phyloP scores from a whole-genome alignment of 2,329 filamentous ascomycete genomes.

The Penicillium glabrum region DNA sequence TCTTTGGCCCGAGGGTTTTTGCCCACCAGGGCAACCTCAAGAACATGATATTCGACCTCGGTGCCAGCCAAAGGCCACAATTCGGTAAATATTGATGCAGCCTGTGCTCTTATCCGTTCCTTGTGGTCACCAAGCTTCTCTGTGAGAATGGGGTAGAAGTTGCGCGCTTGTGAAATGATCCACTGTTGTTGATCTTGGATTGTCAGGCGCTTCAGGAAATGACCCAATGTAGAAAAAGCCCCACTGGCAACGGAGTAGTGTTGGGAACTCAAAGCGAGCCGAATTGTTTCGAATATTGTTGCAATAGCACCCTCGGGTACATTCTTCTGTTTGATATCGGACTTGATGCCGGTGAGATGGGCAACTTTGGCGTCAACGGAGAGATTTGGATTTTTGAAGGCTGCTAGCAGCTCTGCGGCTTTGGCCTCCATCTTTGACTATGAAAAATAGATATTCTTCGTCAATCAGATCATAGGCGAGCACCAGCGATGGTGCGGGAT shows the following conservation, averaged over 20 bases:
- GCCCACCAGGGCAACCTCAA: slow-evolving; percentile 73
- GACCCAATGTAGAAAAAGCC: slow-evolving; percentile 83
- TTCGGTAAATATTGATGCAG: slow-evolving; percentile 73
- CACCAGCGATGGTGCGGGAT: slow-evolving; percentile 1
- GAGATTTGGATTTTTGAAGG: slow-evolving; percentile 62
- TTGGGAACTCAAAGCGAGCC: slow-evolving; percentile 70
- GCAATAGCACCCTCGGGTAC: slow-evolving; percentile 72
- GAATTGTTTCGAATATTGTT: slow-evolving; percentile 78
- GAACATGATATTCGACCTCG: slow-evolving; percentile 78
- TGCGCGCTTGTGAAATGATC: slow-evolving; percentile 65
- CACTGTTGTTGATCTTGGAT: slow-evolving; percentile 79
- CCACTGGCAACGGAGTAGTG: slow-evolving; percentile 76
- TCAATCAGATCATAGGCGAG: slow-evolving; percentile 17
- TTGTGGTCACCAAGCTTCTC: slow-evolving; percentile 87
- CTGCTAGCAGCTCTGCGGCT: slow-evolving; percentile 53
- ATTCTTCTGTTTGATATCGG: slow-evolving; percentile 87
- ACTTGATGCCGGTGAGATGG: slow-evolving; percentile 74
- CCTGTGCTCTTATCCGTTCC: slow-evolving; percentile 76
- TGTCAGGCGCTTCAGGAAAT: slow-evolving; percentile 80
- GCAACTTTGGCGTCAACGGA: slow-evolving; percentile 70
- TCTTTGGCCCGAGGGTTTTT: slow-evolving; percentile 85
- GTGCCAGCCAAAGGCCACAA: slow-evolving; percentile 67
- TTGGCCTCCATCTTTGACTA: slow-evolving; percentile 55
- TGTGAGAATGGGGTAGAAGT: slow-evolving; percentile 71
- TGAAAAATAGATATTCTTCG: slow-evolving; percentile 1